Evolutionary conservation across 2,329 filamentous ascomycete species (phyloP), one percentile per base, ranked within the genome.

Genomic region (Penicillium concentricum): DNA sequence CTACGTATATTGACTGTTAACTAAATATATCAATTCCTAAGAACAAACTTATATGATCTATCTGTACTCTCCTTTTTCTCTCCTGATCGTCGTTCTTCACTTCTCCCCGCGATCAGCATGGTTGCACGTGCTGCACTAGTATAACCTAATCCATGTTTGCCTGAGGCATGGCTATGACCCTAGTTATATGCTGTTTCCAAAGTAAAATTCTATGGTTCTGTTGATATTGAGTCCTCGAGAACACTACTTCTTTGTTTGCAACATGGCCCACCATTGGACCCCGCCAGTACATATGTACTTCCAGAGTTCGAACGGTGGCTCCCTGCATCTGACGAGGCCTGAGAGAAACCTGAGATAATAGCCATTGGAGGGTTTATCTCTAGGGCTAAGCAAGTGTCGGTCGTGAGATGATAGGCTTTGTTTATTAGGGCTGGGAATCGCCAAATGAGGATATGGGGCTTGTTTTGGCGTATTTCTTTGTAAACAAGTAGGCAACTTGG

Each of bases 61-160:
- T 39, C n/a, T 16, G 9, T 28, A 34, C 22, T 24, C 56, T 58
- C 63, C 56, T 59, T 62, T 62, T 61, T 57, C 50, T 47, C 60
- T 64, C 61, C 55, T 58, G 61, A 65, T 63, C 60, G 56, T 49
- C 61, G 10, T 58, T 58, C 58, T 64, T 59, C 59, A 62, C 43
- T 41, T 26, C 55, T 58, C 63, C 63, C 62, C 64, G 62, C 64
- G 62, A 62, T 64, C 50, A 38, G 43, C 51, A 50, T 61, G 56
- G 61, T 51, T 47, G 56, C 63, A 65, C 63, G 64, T 64, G 62
- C 45, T 49, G 49, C 55, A 60, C 57, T 58, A 59, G 44, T 61
- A 65, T 34, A 64, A 35, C 58, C 56, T 59, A 63, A 60, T 58
- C 52, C 51, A 55, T 26, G 15, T 9, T 12, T 42, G 45, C 45